Evolutionary conservation across 2,329 filamentous ascomycete species (phyloP).

Genomic region (Epichloe amarillans): DNA sequence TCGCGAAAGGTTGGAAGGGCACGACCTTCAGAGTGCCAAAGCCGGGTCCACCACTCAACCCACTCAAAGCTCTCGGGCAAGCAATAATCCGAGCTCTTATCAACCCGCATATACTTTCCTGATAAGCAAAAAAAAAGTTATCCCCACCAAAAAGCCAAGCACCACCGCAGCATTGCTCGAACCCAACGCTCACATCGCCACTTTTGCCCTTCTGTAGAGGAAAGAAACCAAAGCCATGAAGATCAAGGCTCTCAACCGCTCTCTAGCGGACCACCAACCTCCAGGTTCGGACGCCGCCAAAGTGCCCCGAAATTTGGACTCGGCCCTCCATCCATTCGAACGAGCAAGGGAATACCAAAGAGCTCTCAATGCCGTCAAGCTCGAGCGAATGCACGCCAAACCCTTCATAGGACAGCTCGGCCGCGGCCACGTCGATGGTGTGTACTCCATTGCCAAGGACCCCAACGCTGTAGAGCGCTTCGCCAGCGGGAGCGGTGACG

Average conservation of each 20-base stretch:
- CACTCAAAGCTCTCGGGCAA: slow-evolving; percentile 12
- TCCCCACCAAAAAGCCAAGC: not conserved
- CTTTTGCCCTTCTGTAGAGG: not conserved
- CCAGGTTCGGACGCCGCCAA: slow-evolving; percentile 53
- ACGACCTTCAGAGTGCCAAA: too few relatives aligned
- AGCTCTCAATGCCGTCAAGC: slow-evolving; percentile 65
- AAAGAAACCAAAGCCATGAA: slow-evolving; percentile 28
- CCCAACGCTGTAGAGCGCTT: slow-evolving; percentile 59
- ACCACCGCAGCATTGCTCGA: not conserved
- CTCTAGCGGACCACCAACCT: slow-evolving; percentile 50
- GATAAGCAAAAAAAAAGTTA: slow-evolving; percentile 17
- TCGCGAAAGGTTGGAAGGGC: too few relatives aligned
- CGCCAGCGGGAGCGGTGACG: slow-evolving; percentile 80
- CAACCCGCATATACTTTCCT: slow-evolving; percentile 5
- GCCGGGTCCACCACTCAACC: not conserved
- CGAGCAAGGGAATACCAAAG: slow-evolving; percentile 60
- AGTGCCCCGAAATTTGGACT: slow-evolving; percentile 59
- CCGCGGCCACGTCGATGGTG: slow-evolving; percentile 79
- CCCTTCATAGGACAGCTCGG: slow-evolving; percentile 76
- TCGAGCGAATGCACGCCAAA: slow-evolving; percentile 76
- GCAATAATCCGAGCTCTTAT: slow-evolving; percentile 20
- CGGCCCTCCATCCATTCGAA: slow-evolving; percentile 81
- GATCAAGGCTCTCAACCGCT: slow-evolving; percentile 54
- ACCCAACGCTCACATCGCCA: not conserved
- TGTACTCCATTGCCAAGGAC: slow-evolving; percentile 68